phyloP scores from a whole-genome alignment of 116 monocot species.

The Dioscorea cayenensis region DNA sequence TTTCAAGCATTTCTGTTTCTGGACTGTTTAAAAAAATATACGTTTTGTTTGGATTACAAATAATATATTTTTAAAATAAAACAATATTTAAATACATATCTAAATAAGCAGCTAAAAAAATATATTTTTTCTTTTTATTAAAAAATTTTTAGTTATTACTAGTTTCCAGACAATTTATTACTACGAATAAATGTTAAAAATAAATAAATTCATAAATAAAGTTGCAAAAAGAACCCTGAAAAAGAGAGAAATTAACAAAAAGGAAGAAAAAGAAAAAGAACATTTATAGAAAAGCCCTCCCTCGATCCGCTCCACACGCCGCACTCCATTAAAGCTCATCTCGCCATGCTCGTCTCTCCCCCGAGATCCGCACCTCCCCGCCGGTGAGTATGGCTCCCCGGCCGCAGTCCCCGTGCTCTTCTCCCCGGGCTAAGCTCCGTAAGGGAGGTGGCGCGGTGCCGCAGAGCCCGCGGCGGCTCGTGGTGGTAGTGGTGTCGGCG shows the following conservation, averaged over 20 bases:
- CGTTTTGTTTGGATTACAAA: no score
- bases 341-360: neutral
- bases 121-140: no score
- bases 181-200: no score
- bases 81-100: no score
- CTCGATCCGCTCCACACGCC: neutral
- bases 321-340: neutral
- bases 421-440: neutral
- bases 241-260: neutral
- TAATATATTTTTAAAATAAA: no score
- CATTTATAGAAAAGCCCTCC: neutral
- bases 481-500: slow-evolving; percentile 14
- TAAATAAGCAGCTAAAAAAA: no score
- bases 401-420: neutral
- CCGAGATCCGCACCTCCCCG: neutral
- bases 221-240: neutral
- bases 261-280: neutral
- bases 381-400: neutral
- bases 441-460: neutral
- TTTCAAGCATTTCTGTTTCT: no score
- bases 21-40: no score
- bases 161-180: no score
- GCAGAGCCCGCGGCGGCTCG: neutral
- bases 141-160: no score
- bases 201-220: no score